Percentiles rank a stretch among this genome's conserved stretches.
phyloP scores from a whole-genome alignment of 441 rosid species.

The Gossypium davidsonii region DNA sequence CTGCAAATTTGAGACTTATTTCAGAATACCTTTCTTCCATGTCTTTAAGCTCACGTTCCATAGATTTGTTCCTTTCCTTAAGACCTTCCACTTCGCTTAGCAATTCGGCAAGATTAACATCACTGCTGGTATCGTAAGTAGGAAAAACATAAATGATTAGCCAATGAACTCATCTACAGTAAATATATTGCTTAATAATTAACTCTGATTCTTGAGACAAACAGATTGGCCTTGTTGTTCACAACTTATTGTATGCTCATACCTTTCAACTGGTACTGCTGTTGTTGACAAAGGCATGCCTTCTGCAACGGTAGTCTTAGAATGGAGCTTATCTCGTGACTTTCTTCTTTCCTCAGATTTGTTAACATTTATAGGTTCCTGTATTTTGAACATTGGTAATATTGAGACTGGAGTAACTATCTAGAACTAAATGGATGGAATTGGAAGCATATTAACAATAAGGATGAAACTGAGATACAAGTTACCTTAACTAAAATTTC shows the following conservation, averaged over 20 bases:
- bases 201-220: not conserved
- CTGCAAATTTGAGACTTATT: slow-evolving; percentile 42
- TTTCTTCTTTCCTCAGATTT: slow-evolving; percentile 8
- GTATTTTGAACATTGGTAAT: not conserved
- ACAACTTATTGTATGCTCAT: slow-evolving; percentile 19
- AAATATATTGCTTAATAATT: not conserved
- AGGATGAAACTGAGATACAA: not conserved
- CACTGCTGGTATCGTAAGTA: slow-evolving; percentile 17
- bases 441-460: not conserved
- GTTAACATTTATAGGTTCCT: slow-evolving; percentile 8
- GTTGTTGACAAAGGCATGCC: not conserved
- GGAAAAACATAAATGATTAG: not conserved
- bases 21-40: slow-evolving; percentile 37
- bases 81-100: slow-evolving; percentile 17
- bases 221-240: slow-evolving; percentile 11
- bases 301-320: slow-evolving; percentile 1
- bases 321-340: not conserved
- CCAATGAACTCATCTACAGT: not conserved
- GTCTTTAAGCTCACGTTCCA: slow-evolving; percentile 21
- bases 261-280: slow-evolving; percentile 30
- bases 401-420: not conserved
- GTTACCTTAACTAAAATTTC: not conserved
- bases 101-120: not conserved
- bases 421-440: slow-evolving; percentile 3
- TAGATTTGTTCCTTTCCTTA: slow-evolving; percentile 15